Base-by-base conservation (phyloP, 352 stramenopile genomes). In the Globisporangium parvum region DNA sequence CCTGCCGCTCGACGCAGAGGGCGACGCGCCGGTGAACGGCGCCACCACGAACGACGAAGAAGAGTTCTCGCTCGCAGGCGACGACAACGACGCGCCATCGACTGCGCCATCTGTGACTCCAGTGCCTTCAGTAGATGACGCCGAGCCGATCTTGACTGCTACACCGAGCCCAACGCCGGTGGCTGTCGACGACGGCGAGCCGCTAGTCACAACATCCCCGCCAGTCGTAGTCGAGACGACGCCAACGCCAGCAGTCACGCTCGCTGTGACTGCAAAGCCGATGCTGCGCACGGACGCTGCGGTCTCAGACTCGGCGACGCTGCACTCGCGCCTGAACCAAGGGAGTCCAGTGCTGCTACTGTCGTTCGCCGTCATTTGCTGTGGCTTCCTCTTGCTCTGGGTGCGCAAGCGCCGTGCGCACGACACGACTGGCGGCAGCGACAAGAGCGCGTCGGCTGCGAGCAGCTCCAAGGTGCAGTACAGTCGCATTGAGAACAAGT, bases 401-500 rank as follows among this genome's bases (percentile, higher is more conserved):
- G 64, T 71, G 26, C 73, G 73, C 26, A 85, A 81, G 37, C 68
- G 73, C 50, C 70, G 69, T n/a, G 53, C 51, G 14, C 66, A 33
- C 47, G 59, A 57, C 51, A 45, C n/a, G 10, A 41, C 21, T 9
- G 4, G 37, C 18, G 33, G 37, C 28, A 14, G 28, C 18, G 20
- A 28, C 51, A 67, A 64, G 23, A 50, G 53, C 42, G 45, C 26
- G 17, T 58, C 64, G 9, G 28, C 28, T 3, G 10, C 9, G 4
- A 45, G 21, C 28, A 54, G 48, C 48, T 44, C 48, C 31, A 82
- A 86, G 47, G 70, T 80, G 35, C 65, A 86, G 57, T 91, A 91
- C 69, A 87, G 63, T 47, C 76, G 78, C 55, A 78, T 91, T 23
- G 77, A 85, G 33, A 78, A 79, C 68, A 56, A 57, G 31, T 63